Percentiles rank a stretch among this genome's conserved stretches.
These are phyloP conservation scores for Capsicum baccatum DNA, from an alignment of 257 asterid genomes.

Conservation along the genomic window DNA sequence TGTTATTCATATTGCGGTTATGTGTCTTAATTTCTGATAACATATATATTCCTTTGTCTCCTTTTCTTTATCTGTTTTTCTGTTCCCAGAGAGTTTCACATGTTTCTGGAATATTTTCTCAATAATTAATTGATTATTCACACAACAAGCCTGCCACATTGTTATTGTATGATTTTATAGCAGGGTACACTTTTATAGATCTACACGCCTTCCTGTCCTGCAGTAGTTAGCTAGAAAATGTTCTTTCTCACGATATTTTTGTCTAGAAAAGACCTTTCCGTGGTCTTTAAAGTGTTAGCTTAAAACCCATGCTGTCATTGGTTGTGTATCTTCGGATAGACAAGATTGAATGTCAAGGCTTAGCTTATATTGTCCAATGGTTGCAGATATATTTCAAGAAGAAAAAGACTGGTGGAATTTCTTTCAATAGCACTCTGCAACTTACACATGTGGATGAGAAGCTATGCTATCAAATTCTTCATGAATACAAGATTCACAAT, in stretches of 20 bases:
- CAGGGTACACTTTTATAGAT: background rate
- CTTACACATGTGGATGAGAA: conserved; percentile 97
- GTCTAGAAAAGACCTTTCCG: background rate
- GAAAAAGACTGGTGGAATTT: conserved; percentile 98
- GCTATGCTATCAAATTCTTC: conserved; percentile 97
- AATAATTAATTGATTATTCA: background rate
- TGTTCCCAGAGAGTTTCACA: background rate
- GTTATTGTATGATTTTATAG: background rate
- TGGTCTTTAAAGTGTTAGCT: conserved; percentile 8
- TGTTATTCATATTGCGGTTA: background rate
- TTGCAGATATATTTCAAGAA: conserved; percentile 94
- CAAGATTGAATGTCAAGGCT: conserved; percentile 26
- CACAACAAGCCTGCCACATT: conserved; percentile 11
- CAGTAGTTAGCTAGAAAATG: background rate
- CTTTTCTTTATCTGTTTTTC: background rate
- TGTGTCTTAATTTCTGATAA: background rate
- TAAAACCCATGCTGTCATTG: conserved; percentile 3
- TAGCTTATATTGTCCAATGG: conserved; percentile 26
- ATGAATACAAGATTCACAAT: conserved; percentile 98
- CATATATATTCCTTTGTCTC: conserved; percentile 29
- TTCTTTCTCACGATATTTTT: background rate
- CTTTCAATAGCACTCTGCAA: conserved; percentile 85
- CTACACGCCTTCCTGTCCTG: background rate
- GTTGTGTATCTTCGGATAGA: background rate
- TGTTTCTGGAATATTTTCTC: conserved; percentile 4